phyloP scores from a whole-genome alignment of 1,139 yeast genomes.

The Protomyces inundatus region DNA sequence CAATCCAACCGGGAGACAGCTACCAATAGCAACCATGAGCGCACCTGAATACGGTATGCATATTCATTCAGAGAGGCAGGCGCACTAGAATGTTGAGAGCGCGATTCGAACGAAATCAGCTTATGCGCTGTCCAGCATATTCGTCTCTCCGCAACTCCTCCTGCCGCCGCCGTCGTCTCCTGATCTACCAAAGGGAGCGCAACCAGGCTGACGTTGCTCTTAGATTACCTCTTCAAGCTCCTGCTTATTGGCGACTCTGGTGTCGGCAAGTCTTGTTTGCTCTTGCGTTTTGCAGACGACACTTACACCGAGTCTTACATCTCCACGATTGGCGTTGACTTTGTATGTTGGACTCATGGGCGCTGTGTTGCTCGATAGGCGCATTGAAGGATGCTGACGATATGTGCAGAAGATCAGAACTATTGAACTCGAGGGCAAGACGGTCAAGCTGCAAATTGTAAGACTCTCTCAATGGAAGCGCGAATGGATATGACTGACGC shows the following conservation, averaged over 20 bases:
- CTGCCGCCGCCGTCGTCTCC: too few relatives aligned
- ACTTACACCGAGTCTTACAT: conserved; percentile 96
- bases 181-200: too few relatives aligned
- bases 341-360: conserved; percentile 39
- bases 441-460: conserved; percentile 82
- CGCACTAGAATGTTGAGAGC: too few relatives aligned
- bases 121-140: too few relatives aligned
- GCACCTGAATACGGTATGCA: background rate
- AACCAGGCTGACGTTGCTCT: background rate
- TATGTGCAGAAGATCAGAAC: conserved; percentile 71
- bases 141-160: too few relatives aligned
- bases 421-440: conserved; percentile 91
- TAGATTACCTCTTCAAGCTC: conserved; percentile 80
- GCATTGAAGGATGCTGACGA: background rate
- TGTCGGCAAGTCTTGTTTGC: conserved; percentile 92
- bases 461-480: conserved; percentile 18
- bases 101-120: too few relatives aligned
- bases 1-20: background rate
- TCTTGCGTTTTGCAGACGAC: conserved; percentile 94
- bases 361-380: background rate
- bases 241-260: conserved; percentile 85
- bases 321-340: conserved; percentile 96
- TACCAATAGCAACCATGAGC: background rate
- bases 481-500: background rate
- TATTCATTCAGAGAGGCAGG: too few relatives aligned